Percentiles rank a stretch among this genome's conserved stretches.
These are phyloP conservation scores for Didymella pinodella DNA, from an alignment of 2,329 filamentous ascomycete species.

Conservation along the genomic window DNA sequence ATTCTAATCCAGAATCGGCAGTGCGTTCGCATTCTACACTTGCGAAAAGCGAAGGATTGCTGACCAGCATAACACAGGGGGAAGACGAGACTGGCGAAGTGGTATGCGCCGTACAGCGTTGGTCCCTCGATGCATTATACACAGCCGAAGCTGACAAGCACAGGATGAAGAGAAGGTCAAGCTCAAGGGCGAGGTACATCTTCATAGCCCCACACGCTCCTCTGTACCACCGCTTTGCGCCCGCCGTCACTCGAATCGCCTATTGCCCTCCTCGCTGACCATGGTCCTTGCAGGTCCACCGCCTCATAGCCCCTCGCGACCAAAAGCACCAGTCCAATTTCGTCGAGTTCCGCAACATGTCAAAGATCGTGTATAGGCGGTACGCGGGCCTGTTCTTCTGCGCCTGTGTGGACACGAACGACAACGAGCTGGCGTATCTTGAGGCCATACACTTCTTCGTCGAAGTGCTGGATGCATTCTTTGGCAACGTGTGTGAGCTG, in stretches of 20 bases:
- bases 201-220: constrained; percentile 7
- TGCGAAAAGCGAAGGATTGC: neutral
- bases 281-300: constrained; percentile 75
- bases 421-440: constrained; percentile 95
- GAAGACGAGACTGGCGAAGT: constrained; percentile 97
- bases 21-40: constrained; percentile 55
- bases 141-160: constrained; percentile 25
- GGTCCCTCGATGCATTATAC: constrained; percentile 31
- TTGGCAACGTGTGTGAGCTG: constrained; percentile 98
- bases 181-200: constrained; percentile 87
- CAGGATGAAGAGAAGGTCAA: constrained; percentile 98
- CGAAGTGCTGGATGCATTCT: constrained; percentile 97
- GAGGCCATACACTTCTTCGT: constrained; percentile 99
- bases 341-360: constrained; percentile 85
- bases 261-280: constrained; percentile 7
- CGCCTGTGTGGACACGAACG: constrained; percentile 97
- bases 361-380: constrained; percentile 96
- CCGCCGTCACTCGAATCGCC: constrained; percentile 4
- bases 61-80: constrained; percentile 66
- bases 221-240: neutral
- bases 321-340: constrained; percentile 99
- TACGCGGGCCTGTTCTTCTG: constrained; percentile 99
- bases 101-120: constrained; percentile 95
- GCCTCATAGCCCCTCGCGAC: constrained; percentile 94
- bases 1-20: constrained; percentile 91